These are phyloP conservation scores for Arabidopsis arenosa DNA, from an alignment of 345 rosid genomes.

Conservation along the genomic window DNA sequence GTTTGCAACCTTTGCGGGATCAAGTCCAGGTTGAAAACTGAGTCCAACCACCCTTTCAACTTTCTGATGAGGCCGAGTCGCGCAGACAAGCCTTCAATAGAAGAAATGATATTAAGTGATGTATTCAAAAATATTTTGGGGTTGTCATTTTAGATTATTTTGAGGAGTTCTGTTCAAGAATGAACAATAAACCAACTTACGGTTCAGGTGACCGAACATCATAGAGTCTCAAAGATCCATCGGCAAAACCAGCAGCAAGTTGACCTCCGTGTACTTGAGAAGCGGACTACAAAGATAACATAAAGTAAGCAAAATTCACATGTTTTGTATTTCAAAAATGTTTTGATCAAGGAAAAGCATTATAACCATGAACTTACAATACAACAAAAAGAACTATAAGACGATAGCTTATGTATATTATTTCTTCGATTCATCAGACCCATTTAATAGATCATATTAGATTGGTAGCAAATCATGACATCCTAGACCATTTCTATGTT, in stretches of 20 bases:
- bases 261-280: conserved; percentile 93
- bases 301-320: conserved; percentile 22
- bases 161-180: conserved; percentile 13
- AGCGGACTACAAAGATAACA: conserved; percentile 66
- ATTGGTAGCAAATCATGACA: conserved; percentile 19
- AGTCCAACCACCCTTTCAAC: conserved; percentile 87
- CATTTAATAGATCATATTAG: conserved; percentile 7
- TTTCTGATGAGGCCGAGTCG: conserved; percentile 73
- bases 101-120: conserved; percentile 27
- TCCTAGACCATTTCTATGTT: conserved; percentile 17
- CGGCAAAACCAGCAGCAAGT: conserved; percentile 87
- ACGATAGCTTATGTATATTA: background rate
- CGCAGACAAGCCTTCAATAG: conserved; percentile 72
- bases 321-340: background rate
- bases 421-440: conserved; percentile 3
- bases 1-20: conserved; percentile 72
- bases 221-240: conserved; percentile 91
- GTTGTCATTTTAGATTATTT: conserved; percentile 1
- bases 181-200: conserved; percentile 55
- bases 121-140: conserved; percentile 3
- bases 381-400: conserved; percentile 17
- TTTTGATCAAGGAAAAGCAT: conserved; percentile 6
- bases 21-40: conserved; percentile 98
- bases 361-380: conserved; percentile 27
- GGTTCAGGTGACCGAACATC: conserved; percentile 88